These are phyloP conservation scores for Clavispora fructus DNA, from an alignment of 805 yeast genomes.

Conservation along the genomic window DNA sequence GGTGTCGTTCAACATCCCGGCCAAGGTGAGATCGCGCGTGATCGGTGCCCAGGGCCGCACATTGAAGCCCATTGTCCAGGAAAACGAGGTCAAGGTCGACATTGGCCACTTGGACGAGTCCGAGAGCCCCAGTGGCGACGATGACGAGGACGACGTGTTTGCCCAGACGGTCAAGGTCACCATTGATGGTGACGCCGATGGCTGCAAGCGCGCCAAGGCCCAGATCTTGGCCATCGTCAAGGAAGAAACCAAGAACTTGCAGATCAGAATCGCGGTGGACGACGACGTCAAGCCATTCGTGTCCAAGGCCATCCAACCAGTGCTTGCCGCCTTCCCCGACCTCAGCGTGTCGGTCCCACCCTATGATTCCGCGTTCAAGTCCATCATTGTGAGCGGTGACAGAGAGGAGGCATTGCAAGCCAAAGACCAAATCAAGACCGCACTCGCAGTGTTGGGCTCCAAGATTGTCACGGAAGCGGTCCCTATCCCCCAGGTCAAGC, in stretches of 20 bases:
- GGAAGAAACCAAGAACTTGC: conserved; percentile 61
- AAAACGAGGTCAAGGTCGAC: conserved; percentile 64
- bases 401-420: conserved; percentile 58
- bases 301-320: conserved; percentile 20
- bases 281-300: conserved; percentile 27
- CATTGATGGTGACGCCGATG: conserved; percentile 80
- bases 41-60: conserved; percentile 86
- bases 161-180: conserved; percentile 57
- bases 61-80: conserved; percentile 71
- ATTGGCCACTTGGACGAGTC: conserved; percentile 42
- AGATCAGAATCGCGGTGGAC: conserved; percentile 44
- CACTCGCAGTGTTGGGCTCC: conserved; percentile 40
- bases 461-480: conserved; percentile 50
- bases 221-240: conserved; percentile 68
- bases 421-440: conserved; percentile 44
- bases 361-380: conserved; percentile 28
- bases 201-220: conserved; percentile 67
- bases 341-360: conserved; percentile 34
- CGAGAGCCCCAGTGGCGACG: conserved; percentile 23
- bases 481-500: conserved; percentile 62
- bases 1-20: conserved; percentile 62
- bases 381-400: conserved; percentile 60
- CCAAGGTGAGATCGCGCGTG: conserved; percentile 67
- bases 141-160: conserved; percentile 53
- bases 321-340: conserved; percentile 18